Evolutionary conservation across 2,329 filamentous ascomycete genomes (phyloP).

Genomic region (Talaromyces sp.): DNA sequence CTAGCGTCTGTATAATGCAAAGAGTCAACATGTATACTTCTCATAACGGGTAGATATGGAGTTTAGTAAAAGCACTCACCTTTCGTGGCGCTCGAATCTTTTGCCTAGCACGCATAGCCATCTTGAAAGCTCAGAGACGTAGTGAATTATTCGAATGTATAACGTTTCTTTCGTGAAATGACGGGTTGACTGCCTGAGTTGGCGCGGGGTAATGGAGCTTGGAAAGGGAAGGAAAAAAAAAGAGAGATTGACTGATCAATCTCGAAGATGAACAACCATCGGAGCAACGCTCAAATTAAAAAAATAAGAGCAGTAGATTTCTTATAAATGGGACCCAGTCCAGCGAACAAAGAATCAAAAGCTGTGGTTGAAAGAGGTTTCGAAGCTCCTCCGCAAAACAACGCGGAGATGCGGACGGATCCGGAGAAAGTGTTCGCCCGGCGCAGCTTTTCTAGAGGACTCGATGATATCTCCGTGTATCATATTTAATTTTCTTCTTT

Average conservation of each 20-base stretch:
- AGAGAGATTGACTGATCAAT: slow-evolving; percentile 10
- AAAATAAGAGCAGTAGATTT: background rate
- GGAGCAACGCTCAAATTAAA: background rate
- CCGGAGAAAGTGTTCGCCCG: slow-evolving; percentile 25
- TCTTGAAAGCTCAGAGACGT: slow-evolving; percentile 20
- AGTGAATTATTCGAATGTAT: background rate
- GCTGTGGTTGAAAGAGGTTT: background rate
- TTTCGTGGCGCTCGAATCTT: slow-evolving; percentile 65
- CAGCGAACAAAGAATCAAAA: background rate
- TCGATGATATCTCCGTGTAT: background rate
- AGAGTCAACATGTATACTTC: background rate
- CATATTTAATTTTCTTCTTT: background rate
- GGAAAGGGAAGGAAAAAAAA: background rate
- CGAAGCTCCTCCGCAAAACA: background rate
- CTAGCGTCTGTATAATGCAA: slow-evolving; percentile 45
- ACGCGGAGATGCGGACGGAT: slow-evolving; percentile 17
- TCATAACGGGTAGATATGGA: background rate
- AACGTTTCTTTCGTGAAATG: background rate
- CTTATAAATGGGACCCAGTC: background rate
- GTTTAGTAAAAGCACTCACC: slow-evolving; percentile 45
- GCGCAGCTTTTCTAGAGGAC: slow-evolving; percentile 13
- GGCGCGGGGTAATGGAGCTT: slow-evolving; percentile 4
- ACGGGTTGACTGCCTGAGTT: background rate
- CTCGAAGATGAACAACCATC: slow-evolving; percentile 2
- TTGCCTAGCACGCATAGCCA: slow-evolving; percentile 53